These are phyloP conservation scores for Fusarium globosum DNA, from an alignment of 2,329 filamentous ascomycete species.

Conservation along the genomic window DNA sequence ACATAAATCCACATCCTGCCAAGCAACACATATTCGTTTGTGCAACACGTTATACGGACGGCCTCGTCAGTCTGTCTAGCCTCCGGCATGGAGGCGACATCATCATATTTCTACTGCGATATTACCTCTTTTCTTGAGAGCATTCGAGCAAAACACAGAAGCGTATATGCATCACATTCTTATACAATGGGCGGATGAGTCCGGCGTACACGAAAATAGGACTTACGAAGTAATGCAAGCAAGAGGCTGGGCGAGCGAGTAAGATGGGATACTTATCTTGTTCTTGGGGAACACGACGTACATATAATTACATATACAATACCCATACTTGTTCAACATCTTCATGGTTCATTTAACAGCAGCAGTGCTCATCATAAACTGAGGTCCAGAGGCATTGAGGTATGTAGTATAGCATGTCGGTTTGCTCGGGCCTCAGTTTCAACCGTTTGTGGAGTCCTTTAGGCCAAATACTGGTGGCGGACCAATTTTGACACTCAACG, in stretches of 20 bases:
- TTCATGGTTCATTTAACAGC: neutral
- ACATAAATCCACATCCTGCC: neutral
- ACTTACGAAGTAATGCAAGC: conserved; percentile 38
- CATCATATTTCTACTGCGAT: conserved; percentile 7
- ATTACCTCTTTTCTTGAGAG: conserved; percentile 4
- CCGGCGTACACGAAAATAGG: conserved; percentile 32
- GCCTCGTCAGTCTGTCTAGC: neutral
- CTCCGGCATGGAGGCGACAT: conserved; percentile 9
- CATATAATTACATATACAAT: conserved; percentile 37
- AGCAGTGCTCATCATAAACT: neutral
- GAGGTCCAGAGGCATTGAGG: neutral
- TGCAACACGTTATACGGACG: neutral
- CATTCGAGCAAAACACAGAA: conserved; percentile 9
- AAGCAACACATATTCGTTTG: neutral
- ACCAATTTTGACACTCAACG: conserved; percentile 21
- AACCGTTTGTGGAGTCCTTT: conserved; percentile 3
- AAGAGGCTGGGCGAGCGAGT: conserved; percentile 7
- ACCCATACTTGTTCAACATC: conserved; percentile 36
- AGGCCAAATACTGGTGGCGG: conserved; percentile 4
- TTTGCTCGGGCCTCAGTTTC: neutral
- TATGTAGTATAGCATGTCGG: neutral
- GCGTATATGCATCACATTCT: conserved; percentile 15
- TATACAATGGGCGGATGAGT: conserved; percentile 14
- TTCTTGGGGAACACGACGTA: conserved; percentile 18
- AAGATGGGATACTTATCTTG: conserved; percentile 17